Conservation (phyloP, 805 yeast genomes). For the Scheffersomyces stipitis region DNA sequence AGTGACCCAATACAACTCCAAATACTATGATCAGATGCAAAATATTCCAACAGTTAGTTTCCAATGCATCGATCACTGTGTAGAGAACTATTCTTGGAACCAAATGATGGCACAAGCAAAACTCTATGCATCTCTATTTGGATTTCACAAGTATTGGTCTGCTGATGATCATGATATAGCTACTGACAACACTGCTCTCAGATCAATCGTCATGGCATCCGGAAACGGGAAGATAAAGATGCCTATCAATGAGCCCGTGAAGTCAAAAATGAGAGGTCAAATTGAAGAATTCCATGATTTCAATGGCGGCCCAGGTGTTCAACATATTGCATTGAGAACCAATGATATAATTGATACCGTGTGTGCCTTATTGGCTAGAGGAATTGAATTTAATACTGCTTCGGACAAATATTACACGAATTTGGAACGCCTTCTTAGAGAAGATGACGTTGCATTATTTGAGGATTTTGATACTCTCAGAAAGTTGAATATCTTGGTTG, state of each 20-base stretch:
- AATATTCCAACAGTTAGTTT: slow-evolving; percentile 38
- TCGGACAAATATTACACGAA: slow-evolving; percentile 57
- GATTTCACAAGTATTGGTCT: slow-evolving; percentile 80
- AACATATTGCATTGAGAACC: slow-evolving; percentile 75
- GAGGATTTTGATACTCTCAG: slow-evolving; percentile 55
- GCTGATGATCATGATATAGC: slow-evolving; percentile 77
- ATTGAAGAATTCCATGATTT: slow-evolving; percentile 79
- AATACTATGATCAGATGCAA: slow-evolving; percentile 3
- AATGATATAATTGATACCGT: slow-evolving; percentile 61
- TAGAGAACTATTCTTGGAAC: slow-evolving; percentile 74
- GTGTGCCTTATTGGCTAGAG: slow-evolving; percentile 52
- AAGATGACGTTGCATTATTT: slow-evolving; percentile 43
- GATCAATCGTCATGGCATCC: slow-evolving; percentile 76
- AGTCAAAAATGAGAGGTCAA: slow-evolving; percentile 65
- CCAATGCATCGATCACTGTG: slow-evolving; percentile 69
- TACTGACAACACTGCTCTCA: slow-evolving; percentile 67
- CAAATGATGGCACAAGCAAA: slow-evolving; percentile 58
- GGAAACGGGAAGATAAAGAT: slow-evolving; percentile 63
- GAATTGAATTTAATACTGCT: slow-evolving; percentile 67
- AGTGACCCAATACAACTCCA: slow-evolving; percentile 7
- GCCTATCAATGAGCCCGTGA: slow-evolving; percentile 86
- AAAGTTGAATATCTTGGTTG: slow-evolving; percentile 63
- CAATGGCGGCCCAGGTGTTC: slow-evolving; percentile 81
- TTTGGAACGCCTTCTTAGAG: slow-evolving; percentile 44
- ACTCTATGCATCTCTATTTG: slow-evolving; percentile 61